Percentiles rank a stretch among this genome's conserved stretches.
Conservation (phyloP, 1,284 basidiomycete genomes). For the Moesziomyces sp. region DNA sequence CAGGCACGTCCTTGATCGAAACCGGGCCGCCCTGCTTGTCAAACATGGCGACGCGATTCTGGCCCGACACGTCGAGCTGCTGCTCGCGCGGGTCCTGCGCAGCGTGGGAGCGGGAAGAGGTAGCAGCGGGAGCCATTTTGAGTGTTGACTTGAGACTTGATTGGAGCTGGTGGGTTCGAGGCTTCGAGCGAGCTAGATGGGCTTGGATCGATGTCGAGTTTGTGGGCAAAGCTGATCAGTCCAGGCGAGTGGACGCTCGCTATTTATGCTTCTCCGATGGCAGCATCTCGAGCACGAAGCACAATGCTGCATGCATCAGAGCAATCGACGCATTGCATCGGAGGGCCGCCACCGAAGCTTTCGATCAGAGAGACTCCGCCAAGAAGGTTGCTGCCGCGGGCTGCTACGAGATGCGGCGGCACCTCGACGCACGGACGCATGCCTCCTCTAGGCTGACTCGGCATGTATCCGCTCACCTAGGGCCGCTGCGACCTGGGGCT, state of each 20-base stretch:
- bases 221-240: too few relatives aligned
- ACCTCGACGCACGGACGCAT: too few relatives aligned
- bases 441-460: too few relatives aligned
- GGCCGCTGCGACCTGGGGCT: too few relatives aligned
- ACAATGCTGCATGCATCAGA: too few relatives aligned
- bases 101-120: slow-evolving; percentile 16
- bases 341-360: too few relatives aligned
- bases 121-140: slow-evolving; percentile 47
- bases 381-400: too few relatives aligned
- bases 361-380: too few relatives aligned
- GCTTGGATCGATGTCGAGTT: neutral
- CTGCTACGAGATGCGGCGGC: too few relatives aligned
- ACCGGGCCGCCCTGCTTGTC: slow-evolving; percentile 57
- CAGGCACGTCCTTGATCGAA: slow-evolving; percentile 64
- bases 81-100: slow-evolving; percentile 51
- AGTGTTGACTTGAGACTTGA: neutral
- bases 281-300: too few relatives aligned
- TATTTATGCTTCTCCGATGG: neutral
- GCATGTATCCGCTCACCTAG: too few relatives aligned
- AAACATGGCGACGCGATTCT: slow-evolving; percentile 54
- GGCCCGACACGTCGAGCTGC: slow-evolving; percentile 42
- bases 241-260: neutral
- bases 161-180: neutral
- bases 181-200: neutral
- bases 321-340: too few relatives aligned